Percentiles rank a stretch among this genome's conserved stretches.
phyloP scores from a whole-genome alignment of 2,329 filamentous ascomycete species.

The Arachnomyces sp. region DNA sequence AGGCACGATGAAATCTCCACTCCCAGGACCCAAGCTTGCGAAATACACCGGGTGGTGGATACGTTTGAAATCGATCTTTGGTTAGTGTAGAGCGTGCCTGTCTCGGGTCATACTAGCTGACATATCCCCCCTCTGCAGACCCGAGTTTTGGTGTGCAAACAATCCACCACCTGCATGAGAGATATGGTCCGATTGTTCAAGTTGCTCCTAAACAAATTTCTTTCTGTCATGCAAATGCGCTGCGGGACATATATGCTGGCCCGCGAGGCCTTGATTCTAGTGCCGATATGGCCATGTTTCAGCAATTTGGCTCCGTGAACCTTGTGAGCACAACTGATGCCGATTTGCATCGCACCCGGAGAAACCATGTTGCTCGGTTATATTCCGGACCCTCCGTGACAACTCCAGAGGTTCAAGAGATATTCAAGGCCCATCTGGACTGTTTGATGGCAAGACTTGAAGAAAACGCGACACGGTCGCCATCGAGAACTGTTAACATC shows the following conservation, averaged over 20 bases:
- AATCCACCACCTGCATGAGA: slow-evolving; percentile 6
- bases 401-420: slow-evolving; percentile 6
- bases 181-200: slow-evolving; percentile 13
- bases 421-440: slow-evolving; percentile 8
- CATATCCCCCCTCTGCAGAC: too few relatives aligned
- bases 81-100: too few relatives aligned
- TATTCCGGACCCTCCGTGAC: slow-evolving; percentile 10
- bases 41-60: slow-evolving; percentile 12
- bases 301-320: slow-evolving; percentile 12
- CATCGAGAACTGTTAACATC: slow-evolving; percentile 8
- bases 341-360: slow-evolving; percentile 10
- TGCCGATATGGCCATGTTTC: slow-evolving; percentile 6
- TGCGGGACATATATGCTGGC: slow-evolving; percentile 12
- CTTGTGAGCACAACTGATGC: slow-evolving; percentile 13
- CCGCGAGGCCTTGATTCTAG: slow-evolving; percentile 9
- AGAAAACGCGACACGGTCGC: slow-evolving; percentile 3
- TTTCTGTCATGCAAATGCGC: slow-evolving; percentile 13
- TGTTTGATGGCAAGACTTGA: slow-evolving; percentile 10
- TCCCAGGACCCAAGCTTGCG: slow-evolving; percentile 13
- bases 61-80: too few relatives aligned
- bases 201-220: slow-evolving; percentile 10
- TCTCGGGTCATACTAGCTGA: too few relatives aligned
- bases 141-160: too few relatives aligned
- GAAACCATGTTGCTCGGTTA: slow-evolving; percentile 9
- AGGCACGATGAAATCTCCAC: slow-evolving; percentile 9